Percentiles rank a stretch among this genome's conserved stretches.
phyloP scores from a whole-genome alignment of 306 rosid species.

The Trichosanthes cucumerina region DNA sequence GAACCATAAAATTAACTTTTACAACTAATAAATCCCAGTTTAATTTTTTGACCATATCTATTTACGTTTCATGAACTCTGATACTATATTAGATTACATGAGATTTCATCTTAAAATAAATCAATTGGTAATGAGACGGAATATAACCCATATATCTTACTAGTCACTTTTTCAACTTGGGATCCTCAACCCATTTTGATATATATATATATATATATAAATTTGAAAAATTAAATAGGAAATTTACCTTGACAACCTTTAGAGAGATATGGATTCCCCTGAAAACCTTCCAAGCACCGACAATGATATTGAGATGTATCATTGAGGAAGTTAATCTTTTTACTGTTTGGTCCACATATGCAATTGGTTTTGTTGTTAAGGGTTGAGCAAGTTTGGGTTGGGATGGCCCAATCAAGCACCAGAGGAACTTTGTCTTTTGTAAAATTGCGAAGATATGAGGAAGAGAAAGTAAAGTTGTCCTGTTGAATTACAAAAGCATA shows the following conservation, averaged over 20 bases:
- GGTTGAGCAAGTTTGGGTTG: neutral
- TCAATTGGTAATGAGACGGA: no score
- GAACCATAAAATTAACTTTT: neutral
- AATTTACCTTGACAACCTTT: slow-evolving; percentile 23
- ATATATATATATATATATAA: no score
- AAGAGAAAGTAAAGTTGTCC: slow-evolving; percentile 4
- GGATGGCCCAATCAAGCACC: slow-evolving; percentile 35
- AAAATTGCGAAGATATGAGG: neutral
- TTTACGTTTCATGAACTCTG: no score
- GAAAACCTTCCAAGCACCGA: slow-evolving; percentile 20
- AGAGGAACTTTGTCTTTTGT: neutral
- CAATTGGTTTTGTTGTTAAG: neutral
- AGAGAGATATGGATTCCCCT: slow-evolving; percentile 33
- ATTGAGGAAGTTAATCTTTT: neutral
- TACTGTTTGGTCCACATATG: neutral
- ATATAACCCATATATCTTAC: no score
- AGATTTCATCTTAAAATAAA: no score
- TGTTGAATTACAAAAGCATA: slow-evolving; percentile 20
- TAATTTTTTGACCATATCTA: no score
- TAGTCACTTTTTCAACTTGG: no score
- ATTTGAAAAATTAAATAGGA: no score
- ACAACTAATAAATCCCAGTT: no score
- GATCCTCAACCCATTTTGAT: no score
- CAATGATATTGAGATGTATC: slow-evolving; percentile 25
- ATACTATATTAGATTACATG: no score